Percentiles rank a stretch among this genome's conserved stretches.
Evolutionary conservation across 2,329 filamentous ascomycete species (phyloP).

Genomic region (Aspergillus sp.): DNA sequence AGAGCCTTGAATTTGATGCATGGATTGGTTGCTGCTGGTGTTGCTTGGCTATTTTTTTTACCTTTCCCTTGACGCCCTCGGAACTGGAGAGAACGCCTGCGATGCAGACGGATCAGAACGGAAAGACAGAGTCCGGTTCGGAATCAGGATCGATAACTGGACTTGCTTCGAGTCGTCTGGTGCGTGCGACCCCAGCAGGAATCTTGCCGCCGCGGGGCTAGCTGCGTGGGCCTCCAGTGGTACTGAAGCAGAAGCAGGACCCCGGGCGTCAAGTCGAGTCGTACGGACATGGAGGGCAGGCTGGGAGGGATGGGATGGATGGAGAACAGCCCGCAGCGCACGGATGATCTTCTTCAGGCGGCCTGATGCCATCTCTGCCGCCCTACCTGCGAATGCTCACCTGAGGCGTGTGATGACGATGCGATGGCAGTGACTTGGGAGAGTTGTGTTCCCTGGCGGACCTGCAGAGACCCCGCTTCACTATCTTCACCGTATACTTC

Average conservation of each 20-base stretch:
- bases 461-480: not conserved
- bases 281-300: not conserved
- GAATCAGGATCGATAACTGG: not conserved
- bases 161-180: not conserved
- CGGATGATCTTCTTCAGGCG: constrained; percentile 6
- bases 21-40: not conserved
- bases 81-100: not conserved
- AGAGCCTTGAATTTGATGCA: not conserved
- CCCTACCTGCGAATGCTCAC: not conserved
- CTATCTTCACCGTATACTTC: not conserved
- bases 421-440: not conserved
- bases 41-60: not conserved
- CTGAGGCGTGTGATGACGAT: too few relatives aligned
- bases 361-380: not conserved
- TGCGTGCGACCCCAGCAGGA: not conserved
- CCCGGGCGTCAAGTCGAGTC: not conserved
- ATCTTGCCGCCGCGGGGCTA: not conserved
- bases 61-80: not conserved
- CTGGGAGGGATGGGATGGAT: not conserved
- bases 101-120: not conserved
- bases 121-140: not conserved
- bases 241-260: not conserved
- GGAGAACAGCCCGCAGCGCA: not conserved
- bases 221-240: not conserved
- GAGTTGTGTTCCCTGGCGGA: not conserved